Base-by-base conservation (phyloP, 2,329 filamentous ascomycete species). In the Trichoderma sp. region DNA sequence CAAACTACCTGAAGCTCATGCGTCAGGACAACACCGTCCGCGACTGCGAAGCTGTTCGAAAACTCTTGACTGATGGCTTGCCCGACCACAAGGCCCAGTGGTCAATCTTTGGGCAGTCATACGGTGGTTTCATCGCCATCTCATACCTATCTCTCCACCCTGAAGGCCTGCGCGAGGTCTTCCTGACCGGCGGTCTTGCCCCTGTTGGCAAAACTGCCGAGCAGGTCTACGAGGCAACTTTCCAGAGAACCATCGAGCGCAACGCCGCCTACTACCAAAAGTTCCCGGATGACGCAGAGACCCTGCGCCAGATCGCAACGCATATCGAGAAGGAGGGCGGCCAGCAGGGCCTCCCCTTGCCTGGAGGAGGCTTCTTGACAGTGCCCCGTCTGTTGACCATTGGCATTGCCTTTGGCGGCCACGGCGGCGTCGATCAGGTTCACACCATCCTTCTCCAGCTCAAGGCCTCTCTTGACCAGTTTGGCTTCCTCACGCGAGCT, bases 71-170 rank as follows among this genome's bases (percentile, higher is more conserved):
- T 0, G 86, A 87, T 6, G 90, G 92, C 69, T 93, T 91, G 79
- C 91, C 93, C 0, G 86, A 89, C 27, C 90, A 93, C 65, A 91
- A 93, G 81, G 90, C 91, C 82, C 92, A 92, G 82, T 98, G 95
- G 96, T 93, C 92, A 75, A 89, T 97, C 35, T 93, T 97, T 77
- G 96, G 96, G 9, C 96, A 98, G 85, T 95, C 93, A 18, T 98
- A 97, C 83, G 96, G 96, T 53, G 96, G 96, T 1, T 98, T 98
- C 83, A 94, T 95, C 81, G 89, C 88, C 65, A 87, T 95, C 41
- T 96, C 93, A 8, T 98, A 98, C 83, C 89, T 98, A 18, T 97
- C 93, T 3, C 91, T 94, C 82, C 92, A 90, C 79, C 94, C 94
- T 0, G 89, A 95, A 75, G 93, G 93, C 1, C 84, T 98, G 29